Percentiles rank a stretch among this genome's conserved stretches.
Conservation (phyloP, 2,329 filamentous ascomycete species). For the Graphilbum sp. region DNA sequence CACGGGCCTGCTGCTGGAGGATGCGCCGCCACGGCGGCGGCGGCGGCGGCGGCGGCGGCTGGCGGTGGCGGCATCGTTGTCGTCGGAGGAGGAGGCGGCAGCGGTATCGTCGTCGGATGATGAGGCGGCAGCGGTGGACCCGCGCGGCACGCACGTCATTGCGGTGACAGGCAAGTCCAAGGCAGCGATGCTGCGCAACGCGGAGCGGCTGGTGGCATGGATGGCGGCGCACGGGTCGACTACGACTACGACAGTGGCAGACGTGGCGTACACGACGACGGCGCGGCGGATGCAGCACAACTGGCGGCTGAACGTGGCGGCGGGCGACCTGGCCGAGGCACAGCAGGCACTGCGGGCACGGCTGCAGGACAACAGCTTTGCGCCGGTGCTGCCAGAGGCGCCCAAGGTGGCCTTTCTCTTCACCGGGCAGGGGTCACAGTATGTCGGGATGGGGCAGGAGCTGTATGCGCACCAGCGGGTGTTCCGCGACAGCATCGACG, state of each 20-base stretch:
- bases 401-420: conserved; percentile 37
- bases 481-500: conserved; percentile 35
- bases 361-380: conserved; percentile 23
- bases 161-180: conserved; percentile 40
- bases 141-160: conserved; percentile 40
- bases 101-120: too few relatives aligned
- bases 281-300: conserved; percentile 47
- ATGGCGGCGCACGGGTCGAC: conserved; percentile 31
- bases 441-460: conserved; percentile 33
- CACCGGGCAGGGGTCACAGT: conserved; percentile 39
- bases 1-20: conserved; percentile 49
- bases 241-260: conserved; percentile 27
- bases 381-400: conserved; percentile 24
- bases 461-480: conserved; percentile 28
- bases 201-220: conserved; percentile 35
- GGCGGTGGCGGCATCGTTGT: too few relatives aligned
- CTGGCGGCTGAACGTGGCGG: conserved; percentile 34
- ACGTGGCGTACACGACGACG: conserved; percentile 51
- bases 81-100: too few relatives aligned
- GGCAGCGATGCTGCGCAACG: conserved; percentile 40
- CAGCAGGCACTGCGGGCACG: conserved; percentile 23
- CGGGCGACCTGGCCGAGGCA: conserved; percentile 22
- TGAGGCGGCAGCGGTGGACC: conserved; percentile 23
- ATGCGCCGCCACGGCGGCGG: conserved; percentile 27
- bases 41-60: conserved; percentile 11